A percentile compares a stretch with the other conserved stretches of the same genome.
These are phyloP conservation scores for Xylaria sp. DNA, from an alignment of 2,329 filamentous ascomycete species.

Conservation along the genomic window DNA sequence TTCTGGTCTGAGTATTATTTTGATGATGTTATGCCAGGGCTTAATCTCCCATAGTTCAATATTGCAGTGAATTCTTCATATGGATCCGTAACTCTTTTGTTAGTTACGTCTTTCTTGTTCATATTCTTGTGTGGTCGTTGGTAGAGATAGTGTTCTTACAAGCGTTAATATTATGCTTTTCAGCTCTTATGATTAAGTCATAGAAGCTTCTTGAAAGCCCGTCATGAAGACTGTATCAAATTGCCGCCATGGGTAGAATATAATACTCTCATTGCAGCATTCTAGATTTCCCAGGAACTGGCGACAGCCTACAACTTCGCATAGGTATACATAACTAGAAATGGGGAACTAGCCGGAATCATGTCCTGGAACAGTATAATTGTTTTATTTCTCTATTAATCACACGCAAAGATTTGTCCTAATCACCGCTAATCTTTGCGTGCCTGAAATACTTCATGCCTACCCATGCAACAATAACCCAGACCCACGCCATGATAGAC, in stretches of 20 bases:
- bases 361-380: neutral
- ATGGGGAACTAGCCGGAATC: neutral
- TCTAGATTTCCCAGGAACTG: neutral
- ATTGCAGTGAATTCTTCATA: neutral
- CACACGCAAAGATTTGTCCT: neutral
- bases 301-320: neutral
- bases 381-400: neutral
- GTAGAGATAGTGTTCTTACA: too few species aligned
- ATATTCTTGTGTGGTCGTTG: too few species aligned
- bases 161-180: neutral
- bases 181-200: neutral
- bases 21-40: neutral
- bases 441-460: slow-evolving; percentile 99
- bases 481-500: slow-evolving; percentile 97
- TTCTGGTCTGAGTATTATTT: neutral
- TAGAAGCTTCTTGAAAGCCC: neutral
- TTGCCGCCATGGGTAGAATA: neutral
- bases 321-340: neutral
- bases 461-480: slow-evolving; percentile 97
- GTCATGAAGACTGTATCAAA: neutral
- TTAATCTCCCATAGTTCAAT: neutral
- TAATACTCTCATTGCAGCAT: neutral
- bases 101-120: neutral
- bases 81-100: neutral
- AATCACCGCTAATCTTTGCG: slow-evolving; percentile 84